phyloP scores from a whole-genome alignment of 495 filamentous ascomycete species.

The Penicillium canescens region DNA sequence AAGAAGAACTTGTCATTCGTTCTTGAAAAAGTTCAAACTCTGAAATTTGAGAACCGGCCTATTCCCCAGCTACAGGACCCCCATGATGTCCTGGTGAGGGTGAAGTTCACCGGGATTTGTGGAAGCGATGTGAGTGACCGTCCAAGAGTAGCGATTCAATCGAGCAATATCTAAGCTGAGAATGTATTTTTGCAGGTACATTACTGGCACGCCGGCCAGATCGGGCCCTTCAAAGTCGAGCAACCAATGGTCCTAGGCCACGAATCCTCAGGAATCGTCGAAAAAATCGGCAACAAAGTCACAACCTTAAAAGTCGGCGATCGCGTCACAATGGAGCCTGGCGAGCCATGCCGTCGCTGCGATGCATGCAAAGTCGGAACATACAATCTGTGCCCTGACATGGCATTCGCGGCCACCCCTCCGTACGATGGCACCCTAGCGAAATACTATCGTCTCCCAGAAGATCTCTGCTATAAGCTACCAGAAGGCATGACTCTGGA shows the following conservation, averaged over 20 bases:
- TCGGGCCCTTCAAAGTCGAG: slow-evolving; percentile 4
- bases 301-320: slow-evolving; percentile 57
- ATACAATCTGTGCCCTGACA: slow-evolving; percentile 78
- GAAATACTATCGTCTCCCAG: slow-evolving; percentile 69
- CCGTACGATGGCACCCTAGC: slow-evolving; percentile 71
- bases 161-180: neutral
- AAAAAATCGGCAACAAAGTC: slow-evolving; percentile 47
- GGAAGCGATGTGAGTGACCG: slow-evolving; percentile 35
- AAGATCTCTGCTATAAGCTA: slow-evolving; percentile 78
- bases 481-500: slow-evolving; percentile 66
- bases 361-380: slow-evolving; percentile 60
- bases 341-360: slow-evolving; percentile 71
- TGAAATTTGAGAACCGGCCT: slow-evolving; percentile 6
- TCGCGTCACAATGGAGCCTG: slow-evolving; percentile 73
- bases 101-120: slow-evolving; percentile 47
- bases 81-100: slow-evolving; percentile 42
- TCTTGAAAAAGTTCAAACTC: neutral
- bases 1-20: neutral
- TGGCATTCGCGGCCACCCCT: slow-evolving; percentile 76
- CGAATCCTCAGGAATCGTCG: slow-evolving; percentile 64
- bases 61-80: slow-evolving; percentile 2
- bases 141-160: too few relatives aligned
- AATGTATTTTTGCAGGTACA: neutral
- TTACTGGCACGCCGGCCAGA: slow-evolving; percentile 7
- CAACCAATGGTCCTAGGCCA: slow-evolving; percentile 64